These are phyloP conservation scores for Hibiscus syriacus DNA, from an alignment of 345 rosid species.

Conservation along the genomic window DNA sequence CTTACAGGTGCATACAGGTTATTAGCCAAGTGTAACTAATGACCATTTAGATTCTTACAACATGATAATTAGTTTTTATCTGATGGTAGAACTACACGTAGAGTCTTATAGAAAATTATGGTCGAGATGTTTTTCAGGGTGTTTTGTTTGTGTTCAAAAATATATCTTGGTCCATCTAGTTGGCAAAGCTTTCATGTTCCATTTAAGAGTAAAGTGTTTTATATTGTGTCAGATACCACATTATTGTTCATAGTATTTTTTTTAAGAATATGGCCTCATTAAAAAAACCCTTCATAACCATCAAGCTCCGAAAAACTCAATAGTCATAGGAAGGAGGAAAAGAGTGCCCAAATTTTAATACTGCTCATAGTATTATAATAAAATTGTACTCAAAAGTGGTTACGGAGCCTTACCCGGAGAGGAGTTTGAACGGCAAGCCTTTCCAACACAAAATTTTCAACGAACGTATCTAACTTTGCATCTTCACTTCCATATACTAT, in stretches of 20 bases:
- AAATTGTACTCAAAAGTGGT: background rate
- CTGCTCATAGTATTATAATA: too few relatives aligned
- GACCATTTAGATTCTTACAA: background rate
- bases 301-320: too few relatives aligned
- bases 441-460: slow-evolving; percentile 91
- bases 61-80: background rate
- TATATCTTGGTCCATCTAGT: background rate
- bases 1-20: background rate
- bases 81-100: background rate
- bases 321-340: too few relatives aligned
- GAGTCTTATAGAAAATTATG: background rate
- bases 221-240: background rate
- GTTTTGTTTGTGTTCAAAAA: background rate
- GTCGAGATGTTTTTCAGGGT: background rate
- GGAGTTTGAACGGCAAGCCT: slow-evolving; percentile 94
- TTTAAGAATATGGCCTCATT: too few relatives aligned
- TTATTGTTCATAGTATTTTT: background rate
- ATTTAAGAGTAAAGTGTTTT: background rate
- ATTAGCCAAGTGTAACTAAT: background rate
- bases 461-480: slow-evolving; percentile 60
- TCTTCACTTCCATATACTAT: slow-evolving; percentile 36
- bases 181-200: background rate
- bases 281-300: too few relatives aligned
- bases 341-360: too few relatives aligned
- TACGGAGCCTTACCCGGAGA: slow-evolving; percentile 52